Conservation (phyloP, 163 green algal species). For the Volvox carteri region DNA sequence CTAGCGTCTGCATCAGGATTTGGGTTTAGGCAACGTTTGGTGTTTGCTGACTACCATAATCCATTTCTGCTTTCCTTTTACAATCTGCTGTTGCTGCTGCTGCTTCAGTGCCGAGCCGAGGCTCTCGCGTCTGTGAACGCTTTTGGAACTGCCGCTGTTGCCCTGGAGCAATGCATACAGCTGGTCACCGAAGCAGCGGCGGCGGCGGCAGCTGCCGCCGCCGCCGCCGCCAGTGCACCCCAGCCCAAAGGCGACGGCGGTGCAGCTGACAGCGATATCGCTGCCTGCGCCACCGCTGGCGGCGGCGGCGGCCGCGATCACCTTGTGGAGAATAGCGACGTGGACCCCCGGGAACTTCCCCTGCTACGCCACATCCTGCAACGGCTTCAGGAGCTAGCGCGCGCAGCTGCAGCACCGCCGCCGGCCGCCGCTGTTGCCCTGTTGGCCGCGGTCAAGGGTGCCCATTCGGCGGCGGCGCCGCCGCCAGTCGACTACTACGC, state of each 20-base stretch:
- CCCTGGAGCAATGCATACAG: conserved; percentile 41
- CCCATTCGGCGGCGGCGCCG: neutral
- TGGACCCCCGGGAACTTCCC: conserved; percentile 1
- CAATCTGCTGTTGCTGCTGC: too few species aligned
- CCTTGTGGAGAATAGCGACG: neutral
- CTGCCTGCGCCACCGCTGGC: neutral
- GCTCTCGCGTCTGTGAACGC: conserved; percentile 30
- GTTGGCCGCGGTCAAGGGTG: neutral
- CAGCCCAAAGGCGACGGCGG: neutral
- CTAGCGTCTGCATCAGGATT: too few species aligned
- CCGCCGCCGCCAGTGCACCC: neutral
- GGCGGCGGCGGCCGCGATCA: neutral
- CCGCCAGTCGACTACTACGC: conserved; percentile 53
- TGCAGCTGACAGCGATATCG: neutral
- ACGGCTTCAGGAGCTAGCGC: neutral
- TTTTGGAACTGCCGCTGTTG: conserved; percentile 26
- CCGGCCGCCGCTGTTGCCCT: neutral
- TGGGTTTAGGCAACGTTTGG: too few species aligned
- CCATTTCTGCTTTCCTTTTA: too few species aligned
- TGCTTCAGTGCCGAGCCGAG: conserved; percentile 36
- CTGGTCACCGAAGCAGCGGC: neutral
- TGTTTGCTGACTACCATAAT: too few species aligned
- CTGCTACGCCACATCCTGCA: conserved; percentile 10
- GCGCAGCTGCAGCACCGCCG: neutral
- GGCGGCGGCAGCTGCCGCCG: neutral